Evolutionary conservation across 2,329 filamentous ascomycete genomes (phyloP), one percentile per base, ranked within the genome.

Genomic region (Coniochaeta prunicola): DNA sequence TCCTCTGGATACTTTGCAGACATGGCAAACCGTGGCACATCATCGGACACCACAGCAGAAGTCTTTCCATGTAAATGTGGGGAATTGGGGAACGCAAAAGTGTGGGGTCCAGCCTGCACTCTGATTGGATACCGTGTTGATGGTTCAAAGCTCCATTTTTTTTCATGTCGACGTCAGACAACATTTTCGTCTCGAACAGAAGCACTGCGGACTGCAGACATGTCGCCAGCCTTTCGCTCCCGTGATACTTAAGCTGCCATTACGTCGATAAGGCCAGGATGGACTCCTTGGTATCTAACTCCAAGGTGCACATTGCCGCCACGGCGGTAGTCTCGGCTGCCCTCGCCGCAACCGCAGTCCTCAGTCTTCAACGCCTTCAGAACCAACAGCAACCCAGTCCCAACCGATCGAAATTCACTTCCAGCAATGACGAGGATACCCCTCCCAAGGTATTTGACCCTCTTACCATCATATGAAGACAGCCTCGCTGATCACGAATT

Each of bases 281-380:
- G 53, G 33, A 33, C 30, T 55, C 53, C 2, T 34, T 55, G 10
- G 24, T 78, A 42, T 72, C 74, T 40, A 79, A 73, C 65, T 73
- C 78, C 34, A 77, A 77, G 28, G 69, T 80, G 45, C 90, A 92
- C 70, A 76, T 94, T 36, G 81, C 85, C 19, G 83, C 87, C 3
- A 91, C 90, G 0, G 90, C 90, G 2, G 76, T 90, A 24, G 74
- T 84, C 15, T 88, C 85, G 0, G 85, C 84, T 19, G 80, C 79
- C 9, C 76, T 84, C 0, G 84, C 82, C 28, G 84, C 84, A 2
- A 77, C 78, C n/a, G 75, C 83, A 8, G 77, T 89, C 33, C 72
- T 89, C 15, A 82, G 83, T 21, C 86, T 84, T 64, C 86, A 89
- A 69, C 77, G 77, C 40, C 70, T 86, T n/a, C 78, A 81, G 61